phyloP scores from a whole-genome alignment of 2,329 filamentous ascomycete genomes.

The Salinomyces thailandicus region DNA sequence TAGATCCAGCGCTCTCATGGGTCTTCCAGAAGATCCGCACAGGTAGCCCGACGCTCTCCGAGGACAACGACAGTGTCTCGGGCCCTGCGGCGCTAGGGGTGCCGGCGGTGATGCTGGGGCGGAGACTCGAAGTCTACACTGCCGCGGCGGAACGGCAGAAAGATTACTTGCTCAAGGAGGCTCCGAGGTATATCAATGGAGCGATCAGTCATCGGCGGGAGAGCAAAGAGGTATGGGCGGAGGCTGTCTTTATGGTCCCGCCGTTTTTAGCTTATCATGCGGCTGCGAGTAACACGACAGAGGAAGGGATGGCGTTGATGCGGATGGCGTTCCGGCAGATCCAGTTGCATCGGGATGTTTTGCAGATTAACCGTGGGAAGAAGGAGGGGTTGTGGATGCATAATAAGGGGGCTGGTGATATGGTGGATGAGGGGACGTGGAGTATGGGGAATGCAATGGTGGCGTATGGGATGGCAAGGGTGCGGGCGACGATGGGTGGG shows the following conservation, averaged over 20 bases:
- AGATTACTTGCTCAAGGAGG: conserved; percentile 29
- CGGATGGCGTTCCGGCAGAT: conserved; percentile 33
- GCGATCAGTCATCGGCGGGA: conserved; percentile 40
- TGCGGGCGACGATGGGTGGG: conserved; percentile 34
- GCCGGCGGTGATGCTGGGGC: conserved; percentile 34
- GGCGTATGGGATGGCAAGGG: conserved; percentile 37
- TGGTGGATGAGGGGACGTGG: conserved; percentile 33
- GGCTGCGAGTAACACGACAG: conserved; percentile 23
- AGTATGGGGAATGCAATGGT: conserved; percentile 42
- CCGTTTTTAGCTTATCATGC: conserved; percentile 40
- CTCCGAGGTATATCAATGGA: conserved; percentile 35
- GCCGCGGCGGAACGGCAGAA: conserved; percentile 33
- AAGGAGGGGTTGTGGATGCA: conserved; percentile 35
- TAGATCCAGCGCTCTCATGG: conserved; percentile 27
- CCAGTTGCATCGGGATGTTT: conserved; percentile 31
- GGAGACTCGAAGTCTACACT: conserved; percentile 25
- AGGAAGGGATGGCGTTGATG: conserved; percentile 26
- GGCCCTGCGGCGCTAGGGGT: conserved; percentile 39
- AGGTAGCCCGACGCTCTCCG: conserved; percentile 23
- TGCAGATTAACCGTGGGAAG: conserved; percentile 21
- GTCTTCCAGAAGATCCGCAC: conserved; percentile 25
- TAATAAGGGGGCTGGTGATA: conserved; percentile 30
- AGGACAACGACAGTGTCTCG: conserved; percentile 28
- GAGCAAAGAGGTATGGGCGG: conserved; percentile 38
- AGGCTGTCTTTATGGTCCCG: conserved; percentile 42